A percentile compares a stretch with the other conserved stretches of the same genome.
Conservation (phyloP, 2,329 filamentous ascomycete genomes). For the Albifimbria verrucaria region DNA sequence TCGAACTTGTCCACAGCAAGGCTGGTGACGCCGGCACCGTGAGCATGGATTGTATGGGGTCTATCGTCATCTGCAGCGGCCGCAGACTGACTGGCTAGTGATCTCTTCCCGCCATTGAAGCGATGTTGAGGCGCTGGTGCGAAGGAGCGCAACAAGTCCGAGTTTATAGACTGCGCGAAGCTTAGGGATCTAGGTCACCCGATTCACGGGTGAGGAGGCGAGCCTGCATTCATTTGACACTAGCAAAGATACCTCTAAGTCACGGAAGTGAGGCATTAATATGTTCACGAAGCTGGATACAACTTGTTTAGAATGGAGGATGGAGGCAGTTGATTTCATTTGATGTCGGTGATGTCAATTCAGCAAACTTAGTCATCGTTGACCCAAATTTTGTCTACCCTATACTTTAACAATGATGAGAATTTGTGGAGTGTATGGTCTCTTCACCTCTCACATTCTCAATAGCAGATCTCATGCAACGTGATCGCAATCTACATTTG, state of each 20-base stretch:
- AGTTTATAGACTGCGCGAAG: slow-evolving; percentile 64
- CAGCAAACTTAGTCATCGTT: background rate
- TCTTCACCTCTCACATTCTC: too few relatives aligned
- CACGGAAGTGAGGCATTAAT: too few relatives aligned
- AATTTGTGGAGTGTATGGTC: background rate
- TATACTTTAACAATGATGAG: background rate
- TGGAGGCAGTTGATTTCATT: too few relatives aligned
- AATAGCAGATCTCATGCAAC: too few relatives aligned
- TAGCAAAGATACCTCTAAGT: background rate
- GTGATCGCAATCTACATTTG: background rate
- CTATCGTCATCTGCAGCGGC: slow-evolving; percentile 20
- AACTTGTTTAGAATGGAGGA: too few relatives aligned
- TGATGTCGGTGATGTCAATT: background rate
- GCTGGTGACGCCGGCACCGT: slow-evolving; percentile 75
- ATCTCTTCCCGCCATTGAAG: slow-evolving; percentile 71
- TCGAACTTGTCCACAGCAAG: slow-evolving; percentile 80
- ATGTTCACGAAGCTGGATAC: too few relatives aligned
- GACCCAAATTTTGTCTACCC: background rate
- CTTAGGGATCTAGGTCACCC: slow-evolving; percentile 60
- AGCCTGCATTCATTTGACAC: slow-evolving; percentile 60
- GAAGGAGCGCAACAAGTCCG: slow-evolving; percentile 66
- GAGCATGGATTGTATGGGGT: slow-evolving; percentile 54
- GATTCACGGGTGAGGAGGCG: slow-evolving; percentile 73
- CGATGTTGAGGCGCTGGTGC: slow-evolving; percentile 63
- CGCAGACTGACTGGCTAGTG: too few relatives aligned